A percentile compares a stretch with the other conserved stretches of the same genome.
Evolutionary conservation across 208 protist genomes (phyloP).

Genomic region (Trichomonas gallinae): DNA sequence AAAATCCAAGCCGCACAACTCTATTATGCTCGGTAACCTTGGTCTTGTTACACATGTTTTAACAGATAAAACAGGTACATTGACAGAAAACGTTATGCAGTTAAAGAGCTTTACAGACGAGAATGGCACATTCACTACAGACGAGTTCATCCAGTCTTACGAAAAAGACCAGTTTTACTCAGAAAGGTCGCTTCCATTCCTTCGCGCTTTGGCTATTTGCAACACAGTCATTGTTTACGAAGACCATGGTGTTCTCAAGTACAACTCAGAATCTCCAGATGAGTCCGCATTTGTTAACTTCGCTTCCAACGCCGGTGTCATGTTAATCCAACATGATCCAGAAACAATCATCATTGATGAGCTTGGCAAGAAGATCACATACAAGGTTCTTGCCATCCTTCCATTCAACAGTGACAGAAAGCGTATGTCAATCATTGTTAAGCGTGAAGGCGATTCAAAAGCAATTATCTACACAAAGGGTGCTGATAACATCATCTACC

Average conservation of each 20-base stretch:
- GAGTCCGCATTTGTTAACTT: neutral
- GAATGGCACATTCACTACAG: neutral
- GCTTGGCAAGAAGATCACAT: neutral
- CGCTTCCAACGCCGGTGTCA: neutral
- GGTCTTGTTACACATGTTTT: neutral
- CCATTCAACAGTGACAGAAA: constrained; percentile 87
- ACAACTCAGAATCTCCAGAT: neutral
- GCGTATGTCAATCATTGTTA: constrained; percentile 90
- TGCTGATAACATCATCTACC: neutral
- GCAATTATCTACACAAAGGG: neutral
- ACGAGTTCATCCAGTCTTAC: neutral
- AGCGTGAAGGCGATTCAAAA: constrained; percentile 25
- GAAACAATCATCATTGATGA: neutral
- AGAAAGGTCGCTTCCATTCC: neutral
- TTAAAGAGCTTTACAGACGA: neutral
- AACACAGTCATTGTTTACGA: neutral
- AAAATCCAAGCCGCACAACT: neutral
- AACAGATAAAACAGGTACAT: constrained; percentile 21
- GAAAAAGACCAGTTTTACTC: neutral
- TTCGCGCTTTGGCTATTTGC: neutral
- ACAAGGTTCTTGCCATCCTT: neutral
- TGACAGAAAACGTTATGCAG: constrained; percentile 16
- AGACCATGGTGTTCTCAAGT: neutral
- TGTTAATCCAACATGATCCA: neutral
- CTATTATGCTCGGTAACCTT: neutral